phyloP scores from a whole-genome alignment of 805 yeast species.

The Wickerhamiella qilinensis region DNA sequence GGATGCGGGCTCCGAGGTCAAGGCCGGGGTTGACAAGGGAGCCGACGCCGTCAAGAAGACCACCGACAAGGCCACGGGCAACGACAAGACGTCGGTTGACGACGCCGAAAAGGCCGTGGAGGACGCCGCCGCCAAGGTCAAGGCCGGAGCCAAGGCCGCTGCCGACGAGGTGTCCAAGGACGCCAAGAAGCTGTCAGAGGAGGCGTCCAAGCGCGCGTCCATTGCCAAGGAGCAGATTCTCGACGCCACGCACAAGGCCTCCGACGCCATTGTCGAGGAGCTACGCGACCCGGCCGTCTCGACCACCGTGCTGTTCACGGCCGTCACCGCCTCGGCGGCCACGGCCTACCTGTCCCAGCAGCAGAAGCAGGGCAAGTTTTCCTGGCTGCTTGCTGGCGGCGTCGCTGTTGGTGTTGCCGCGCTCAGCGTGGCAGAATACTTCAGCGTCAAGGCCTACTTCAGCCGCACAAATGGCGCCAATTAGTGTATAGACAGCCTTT shows the following conservation, averaged over 20 bases:
- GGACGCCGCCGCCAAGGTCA: neutral
- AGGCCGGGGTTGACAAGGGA: neutral
- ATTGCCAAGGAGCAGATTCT: conserved; percentile 7
- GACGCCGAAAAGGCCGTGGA: neutral
- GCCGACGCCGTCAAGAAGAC: neutral
- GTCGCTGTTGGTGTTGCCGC: conserved; percentile 17
- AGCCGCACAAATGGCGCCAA: conserved; percentile 11
- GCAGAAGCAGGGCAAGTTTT: conserved; percentile 16
- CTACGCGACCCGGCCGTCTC: conserved; percentile 17
- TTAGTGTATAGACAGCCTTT: too few relatives aligned
- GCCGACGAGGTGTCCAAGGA: conserved; percentile 5
- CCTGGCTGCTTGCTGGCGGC: conserved; percentile 12
- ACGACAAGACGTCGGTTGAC: neutral
- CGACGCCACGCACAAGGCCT: conserved; percentile 9
- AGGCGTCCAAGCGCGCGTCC: conserved; percentile 6
- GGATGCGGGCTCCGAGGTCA: neutral
- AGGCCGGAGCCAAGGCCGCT: conserved; percentile 2
- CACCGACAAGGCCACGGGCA: neutral
- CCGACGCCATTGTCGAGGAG: conserved; percentile 14
- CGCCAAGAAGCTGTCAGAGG: conserved; percentile 7
- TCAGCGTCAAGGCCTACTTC: conserved; percentile 17
- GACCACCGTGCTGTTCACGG: conserved; percentile 16
- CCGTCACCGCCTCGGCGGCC: conserved; percentile 18
- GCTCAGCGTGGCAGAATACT: conserved; percentile 16
- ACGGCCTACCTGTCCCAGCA: conserved; percentile 17